Base-by-base conservation (phyloP, 331 rosid genomes). In the Phaseolus coccineus region DNA sequence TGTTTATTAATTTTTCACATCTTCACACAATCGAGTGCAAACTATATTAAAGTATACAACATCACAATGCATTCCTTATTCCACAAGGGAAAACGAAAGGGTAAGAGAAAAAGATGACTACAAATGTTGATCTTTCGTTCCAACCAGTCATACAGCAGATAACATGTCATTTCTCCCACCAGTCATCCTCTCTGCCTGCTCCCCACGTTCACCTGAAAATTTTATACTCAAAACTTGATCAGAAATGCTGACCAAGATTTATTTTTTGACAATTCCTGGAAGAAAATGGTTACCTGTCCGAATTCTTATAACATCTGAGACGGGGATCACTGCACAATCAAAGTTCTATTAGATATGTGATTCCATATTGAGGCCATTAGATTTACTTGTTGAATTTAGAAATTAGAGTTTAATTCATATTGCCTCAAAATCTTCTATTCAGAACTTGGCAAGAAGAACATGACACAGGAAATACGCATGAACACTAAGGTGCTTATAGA, bases 161-260 rank as follows among this genome's bases (percentile, higher is more conserved):
- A 81, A 12, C 58, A 80, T 16, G 68, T 92, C 97, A 35, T 80
- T 77, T 78, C 64, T 74, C 8, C 96, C 97, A 42, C 98, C 98
- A 0, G 84, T 80, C 98, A 95, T 95, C 85, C 86, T 88, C 87
- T 91, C 97, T 0, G 96, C 99, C 68, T 51, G 62, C 59, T 93
- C 93, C 62, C 97, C 98, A 3, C 97, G 97, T 81, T 95, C 98
- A n/a, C 97, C 97, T 95, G 91, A 47, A 59, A 81, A 73, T 42
- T 71, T 79, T 24, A 5, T 28, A 40, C 7, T 65, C 73, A 77
- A 69, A 83, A 35, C 8, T 8, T 12, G 9, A 31, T 62, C 4
- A 25, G 53, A 71, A 69, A 63, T 56, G 51, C 27, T 25, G 24
- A 62, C 61, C 31, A 16, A 80, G 22, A 70, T 15, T 30, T 12